A percentile compares a stretch with the other conserved stretches of the same genome.
These are phyloP conservation scores for Chaetomium strumarium DNA, from an alignment of 2,329 filamentous ascomycete genomes.

Conservation along the genomic window DNA sequence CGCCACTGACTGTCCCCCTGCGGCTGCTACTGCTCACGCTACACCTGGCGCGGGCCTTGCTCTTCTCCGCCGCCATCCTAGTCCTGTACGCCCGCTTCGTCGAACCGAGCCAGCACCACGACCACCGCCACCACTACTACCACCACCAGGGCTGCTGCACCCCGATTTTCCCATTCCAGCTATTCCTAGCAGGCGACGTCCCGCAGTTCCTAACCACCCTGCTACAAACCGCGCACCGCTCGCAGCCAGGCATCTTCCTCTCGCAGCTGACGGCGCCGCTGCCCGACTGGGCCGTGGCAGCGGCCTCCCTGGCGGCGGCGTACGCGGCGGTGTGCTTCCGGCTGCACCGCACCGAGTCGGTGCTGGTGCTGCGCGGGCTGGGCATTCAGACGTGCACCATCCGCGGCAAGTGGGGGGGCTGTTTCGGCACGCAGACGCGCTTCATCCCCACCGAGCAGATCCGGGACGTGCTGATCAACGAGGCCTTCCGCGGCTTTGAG, in stretches of 20 bases:
- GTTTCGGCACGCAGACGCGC: constrained; percentile 33
- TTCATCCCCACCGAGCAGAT: constrained; percentile 88
- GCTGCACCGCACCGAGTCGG: constrained; percentile 64
- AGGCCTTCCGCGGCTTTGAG: constrained; percentile 89
- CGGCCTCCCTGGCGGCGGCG: constrained; percentile 33
- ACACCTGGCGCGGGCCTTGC: constrained; percentile 37
- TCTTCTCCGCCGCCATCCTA: constrained; percentile 39
- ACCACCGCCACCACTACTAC: constrained; percentile 7
- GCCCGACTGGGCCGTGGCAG: constrained; percentile 34
- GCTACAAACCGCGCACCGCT: constrained; percentile 16
- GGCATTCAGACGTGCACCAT: constrained; percentile 81
- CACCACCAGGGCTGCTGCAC: no score
- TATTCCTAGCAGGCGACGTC: constrained; percentile 16
- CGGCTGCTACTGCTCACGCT: constrained; percentile 40
- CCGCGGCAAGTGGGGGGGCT: constrained; percentile 25
- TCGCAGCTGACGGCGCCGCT: constrained; percentile 29
- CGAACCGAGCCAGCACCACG: background rate
- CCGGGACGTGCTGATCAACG: constrained; percentile 88
- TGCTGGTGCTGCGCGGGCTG: constrained; percentile 81
- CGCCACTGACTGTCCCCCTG: constrained; percentile 44
- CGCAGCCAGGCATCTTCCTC: constrained; percentile 30
- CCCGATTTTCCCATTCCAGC: constrained; percentile 26
- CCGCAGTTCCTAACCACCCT: constrained; percentile 1
- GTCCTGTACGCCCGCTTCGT: constrained; percentile 45
- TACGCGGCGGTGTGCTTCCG: constrained; percentile 40